phyloP scores from a whole-genome alignment of 371 early-diverging fungal genomes.

The Mortierella sp. region DNA sequence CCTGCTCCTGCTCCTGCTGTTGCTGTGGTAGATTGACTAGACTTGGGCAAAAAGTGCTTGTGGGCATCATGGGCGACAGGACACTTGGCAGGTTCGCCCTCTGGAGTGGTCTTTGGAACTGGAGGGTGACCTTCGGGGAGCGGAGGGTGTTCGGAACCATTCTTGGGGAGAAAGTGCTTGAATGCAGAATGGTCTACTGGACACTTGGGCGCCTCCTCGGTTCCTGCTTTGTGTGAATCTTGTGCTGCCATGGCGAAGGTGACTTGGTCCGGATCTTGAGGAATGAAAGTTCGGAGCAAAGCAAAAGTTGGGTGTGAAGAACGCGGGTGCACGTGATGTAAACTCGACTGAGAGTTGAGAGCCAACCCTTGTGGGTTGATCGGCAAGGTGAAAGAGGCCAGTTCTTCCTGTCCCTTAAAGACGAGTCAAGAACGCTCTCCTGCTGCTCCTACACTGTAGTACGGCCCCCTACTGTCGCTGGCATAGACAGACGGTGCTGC shows the following conservation, averaged over 20 bases:
- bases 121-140: no score
- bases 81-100: constrained; percentile 42
- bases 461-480: no score
- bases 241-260: constrained; percentile 17
- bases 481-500: background rate
- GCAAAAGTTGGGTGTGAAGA: no score
- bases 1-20: constrained; percentile 8
- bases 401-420: no score
- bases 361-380: no score
- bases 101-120: constrained; percentile 6
- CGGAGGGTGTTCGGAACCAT: constrained; percentile 8
- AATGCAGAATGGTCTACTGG: constrained; percentile 67
- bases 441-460: no score
- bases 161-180: constrained; percentile 60
- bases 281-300: background rate
- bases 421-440: no score
- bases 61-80: constrained; percentile 51
- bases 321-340: no score
- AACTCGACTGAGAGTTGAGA: no score
- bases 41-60: constrained; percentile 36
- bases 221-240: constrained; percentile 14
- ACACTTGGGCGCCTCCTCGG: constrained; percentile 50
- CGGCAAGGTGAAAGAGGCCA: no score
- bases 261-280: background rate
- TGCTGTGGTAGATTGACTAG: constrained; percentile 11